A percentile compares a stretch with the other conserved stretches of the same genome.
Evolutionary conservation across 805 yeast genomes (phyloP).

Genomic region (Saturnispora ahearnii): DNA sequence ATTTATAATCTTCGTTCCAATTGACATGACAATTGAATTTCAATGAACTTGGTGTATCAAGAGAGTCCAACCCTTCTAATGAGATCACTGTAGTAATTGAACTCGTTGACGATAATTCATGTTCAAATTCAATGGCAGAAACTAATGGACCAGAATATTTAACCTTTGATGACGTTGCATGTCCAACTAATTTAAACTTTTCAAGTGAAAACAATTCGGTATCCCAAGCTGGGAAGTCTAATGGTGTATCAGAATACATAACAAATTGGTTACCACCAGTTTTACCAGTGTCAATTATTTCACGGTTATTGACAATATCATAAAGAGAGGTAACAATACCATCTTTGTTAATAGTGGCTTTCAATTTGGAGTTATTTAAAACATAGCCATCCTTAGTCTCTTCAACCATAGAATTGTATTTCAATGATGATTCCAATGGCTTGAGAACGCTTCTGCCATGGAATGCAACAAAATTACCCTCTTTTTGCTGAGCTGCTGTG

Average conservation of each 20-base stretch:
- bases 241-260: conserved; percentile 82
- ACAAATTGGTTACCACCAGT: conserved; percentile 75
- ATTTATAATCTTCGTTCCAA: conserved; percentile 85
- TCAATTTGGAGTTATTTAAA: conserved; percentile 53
- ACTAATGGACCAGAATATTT: conserved; percentile 47
- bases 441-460: conserved; percentile 17
- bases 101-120: conserved; percentile 49
- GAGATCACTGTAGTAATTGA: conserved; percentile 61
- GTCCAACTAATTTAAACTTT: conserved; percentile 46
- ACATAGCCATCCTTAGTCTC: conserved; percentile 34
- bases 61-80: conserved; percentile 43
- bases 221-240: conserved; percentile 95
- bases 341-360: conserved; percentile 42
- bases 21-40: conserved; percentile 54
- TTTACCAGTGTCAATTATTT: conserved; percentile 51
- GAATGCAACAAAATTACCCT: conserved; percentile 15
- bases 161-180: conserved; percentile 32
- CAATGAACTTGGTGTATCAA: conserved; percentile 31
- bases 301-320: conserved; percentile 52
- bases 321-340: conserved; percentile 54
- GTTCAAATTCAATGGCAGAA: conserved; percentile 53
- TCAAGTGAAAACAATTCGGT: conserved; percentile 84
- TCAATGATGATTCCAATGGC: conserved; percentile 21
- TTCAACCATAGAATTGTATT: conserved; percentile 41
- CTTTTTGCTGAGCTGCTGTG: conserved; percentile 10